Percentiles rank a stretch among this genome's conserved stretches.
phyloP scores from a whole-genome alignment of 257 asterid genomes.

The Lantana camara region DNA sequence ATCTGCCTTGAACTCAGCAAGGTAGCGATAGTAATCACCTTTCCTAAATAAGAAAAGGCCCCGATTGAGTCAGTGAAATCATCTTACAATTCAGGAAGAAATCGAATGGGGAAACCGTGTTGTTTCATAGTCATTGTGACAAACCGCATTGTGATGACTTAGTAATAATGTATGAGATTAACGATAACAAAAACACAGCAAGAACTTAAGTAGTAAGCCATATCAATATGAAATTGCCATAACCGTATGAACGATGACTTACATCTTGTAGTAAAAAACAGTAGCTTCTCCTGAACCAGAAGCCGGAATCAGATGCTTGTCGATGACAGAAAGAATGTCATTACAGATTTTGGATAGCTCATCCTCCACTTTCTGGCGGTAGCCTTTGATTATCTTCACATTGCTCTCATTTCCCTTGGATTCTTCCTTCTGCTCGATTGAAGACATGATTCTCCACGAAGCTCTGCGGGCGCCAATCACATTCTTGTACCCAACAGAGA shows the following conservation, averaged over 20 bases:
- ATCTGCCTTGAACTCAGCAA: slow-evolving; percentile 85
- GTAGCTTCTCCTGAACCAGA: slow-evolving; percentile 79
- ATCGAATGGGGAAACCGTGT: background rate
- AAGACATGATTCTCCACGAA: slow-evolving; percentile 86
- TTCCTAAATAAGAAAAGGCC: slow-evolving; percentile 48
- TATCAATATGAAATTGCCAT: background rate
- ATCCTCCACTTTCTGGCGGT: slow-evolving; percentile 79
- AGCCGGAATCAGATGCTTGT: slow-evolving; percentile 70
- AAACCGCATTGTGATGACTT: too few relatives aligned
- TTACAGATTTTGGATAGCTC: slow-evolving; percentile 73
- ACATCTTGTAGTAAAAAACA: slow-evolving; percentile 81
- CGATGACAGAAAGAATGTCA: slow-evolving; percentile 68
- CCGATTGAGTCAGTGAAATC: slow-evolving; percentile 16
- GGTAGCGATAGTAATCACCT: slow-evolving; percentile 86
- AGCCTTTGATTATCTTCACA: slow-evolving; percentile 66
- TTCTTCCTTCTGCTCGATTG: slow-evolving; percentile 82
- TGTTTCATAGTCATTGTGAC: too few relatives aligned
- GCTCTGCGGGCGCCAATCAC: slow-evolving; percentile 90
- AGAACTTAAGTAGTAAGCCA: slow-evolving; percentile 14
- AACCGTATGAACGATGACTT: slow-evolving; percentile 29
- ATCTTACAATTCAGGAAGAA: slow-evolving; percentile 5
- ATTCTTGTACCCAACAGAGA: slow-evolving; percentile 86
- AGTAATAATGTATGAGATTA: too few relatives aligned
- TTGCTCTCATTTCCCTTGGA: slow-evolving; percentile 71
- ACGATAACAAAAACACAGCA: background rate